phyloP scores from a whole-genome alignment of 1,284 basidiomycete species.

The Ustilago loliicola region DNA sequence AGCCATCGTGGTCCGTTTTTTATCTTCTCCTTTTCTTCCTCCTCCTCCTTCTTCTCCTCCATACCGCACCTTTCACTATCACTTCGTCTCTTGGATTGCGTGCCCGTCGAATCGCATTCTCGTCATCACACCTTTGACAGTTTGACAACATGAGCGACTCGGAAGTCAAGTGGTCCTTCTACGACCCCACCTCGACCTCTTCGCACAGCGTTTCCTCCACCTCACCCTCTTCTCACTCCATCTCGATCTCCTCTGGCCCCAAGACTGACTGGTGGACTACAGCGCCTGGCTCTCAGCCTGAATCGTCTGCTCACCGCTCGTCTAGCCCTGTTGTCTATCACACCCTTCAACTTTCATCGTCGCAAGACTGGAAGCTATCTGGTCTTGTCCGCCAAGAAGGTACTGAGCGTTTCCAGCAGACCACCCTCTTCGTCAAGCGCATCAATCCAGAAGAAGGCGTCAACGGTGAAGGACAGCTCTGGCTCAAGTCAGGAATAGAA shows the following conservation, averaged over 20 bases:
- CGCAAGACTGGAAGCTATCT: conserved; percentile 17
- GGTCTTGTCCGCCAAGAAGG: conserved; percentile 24
- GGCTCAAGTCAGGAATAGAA: conserved; percentile 42
- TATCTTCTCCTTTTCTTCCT: too few species aligned
- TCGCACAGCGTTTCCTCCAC: conserved; percentile 14
- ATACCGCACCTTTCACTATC: background rate
- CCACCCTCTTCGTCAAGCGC: conserved; percentile 34
- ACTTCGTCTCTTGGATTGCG: too few species aligned
- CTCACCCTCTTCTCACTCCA: background rate
- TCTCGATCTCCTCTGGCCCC: conserved; percentile 20
- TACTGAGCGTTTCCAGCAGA: conserved; percentile 38
- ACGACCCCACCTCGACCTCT: conserved; percentile 31
- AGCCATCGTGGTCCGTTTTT: too few species aligned
- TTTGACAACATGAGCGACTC: background rate
- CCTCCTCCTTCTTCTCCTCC: too few species aligned
- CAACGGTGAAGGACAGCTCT: conserved; percentile 16
- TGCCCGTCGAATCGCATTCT: too few species aligned
- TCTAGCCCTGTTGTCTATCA: conserved; percentile 33
- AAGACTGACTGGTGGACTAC: conserved; percentile 48
- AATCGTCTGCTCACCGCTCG: conserved; percentile 35
- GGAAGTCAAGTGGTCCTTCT: conserved; percentile 23
- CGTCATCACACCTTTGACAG: background rate
- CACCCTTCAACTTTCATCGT: background rate
- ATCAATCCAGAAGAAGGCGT: background rate
- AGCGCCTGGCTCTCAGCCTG: conserved; percentile 27